Conservation (phyloP, 1,284 basidiomycete species). For the Puccinia coronata region DNA sequence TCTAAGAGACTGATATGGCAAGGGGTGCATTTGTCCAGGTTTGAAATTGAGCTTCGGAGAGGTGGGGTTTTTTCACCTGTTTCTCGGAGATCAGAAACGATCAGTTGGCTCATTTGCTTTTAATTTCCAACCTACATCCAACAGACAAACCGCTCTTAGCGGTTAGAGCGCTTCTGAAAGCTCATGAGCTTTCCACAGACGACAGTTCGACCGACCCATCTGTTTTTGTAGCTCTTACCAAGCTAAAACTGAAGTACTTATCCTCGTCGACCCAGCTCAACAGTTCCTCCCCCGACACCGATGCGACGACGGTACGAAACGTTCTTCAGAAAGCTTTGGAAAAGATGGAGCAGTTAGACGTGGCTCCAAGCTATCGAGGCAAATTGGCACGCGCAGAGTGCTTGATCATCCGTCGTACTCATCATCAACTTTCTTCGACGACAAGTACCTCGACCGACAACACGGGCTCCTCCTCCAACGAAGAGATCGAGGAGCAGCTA, state of each 20-base stretch:
- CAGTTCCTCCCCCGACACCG: background rate
- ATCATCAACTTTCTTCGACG: background rate
- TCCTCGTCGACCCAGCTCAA: background rate
- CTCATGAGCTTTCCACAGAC: slow-evolving; percentile 7
- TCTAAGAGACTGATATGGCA: slow-evolving; percentile 17
- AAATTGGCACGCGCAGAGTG: slow-evolving; percentile 7
- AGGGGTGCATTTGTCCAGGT: slow-evolving; percentile 34
- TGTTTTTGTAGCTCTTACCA: slow-evolving; percentile 23
- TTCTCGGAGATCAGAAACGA: background rate
- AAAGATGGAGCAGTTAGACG: slow-evolving; percentile 4
- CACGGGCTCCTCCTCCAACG: background rate
- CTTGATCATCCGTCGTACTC: slow-evolving; percentile 2
- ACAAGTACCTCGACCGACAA: background rate
- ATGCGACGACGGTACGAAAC: background rate
- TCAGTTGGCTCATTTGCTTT: background rate
- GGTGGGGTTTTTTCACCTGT: slow-evolving; percentile 10
- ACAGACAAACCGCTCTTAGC: slow-evolving; percentile 41
- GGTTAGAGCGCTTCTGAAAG: slow-evolving; percentile 33
- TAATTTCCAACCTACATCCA: background rate
- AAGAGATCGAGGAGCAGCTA: slow-evolving; percentile 15
- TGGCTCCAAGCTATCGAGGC: background rate
- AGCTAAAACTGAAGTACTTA: slow-evolving; percentile 32
- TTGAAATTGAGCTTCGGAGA: slow-evolving; percentile 45
- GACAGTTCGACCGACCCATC: slow-evolving; percentile 12
- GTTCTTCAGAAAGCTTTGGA: slow-evolving; percentile 22